Conservation (phyloP, 768 basidiomycete genomes). For the Boletus insuetus region DNA sequence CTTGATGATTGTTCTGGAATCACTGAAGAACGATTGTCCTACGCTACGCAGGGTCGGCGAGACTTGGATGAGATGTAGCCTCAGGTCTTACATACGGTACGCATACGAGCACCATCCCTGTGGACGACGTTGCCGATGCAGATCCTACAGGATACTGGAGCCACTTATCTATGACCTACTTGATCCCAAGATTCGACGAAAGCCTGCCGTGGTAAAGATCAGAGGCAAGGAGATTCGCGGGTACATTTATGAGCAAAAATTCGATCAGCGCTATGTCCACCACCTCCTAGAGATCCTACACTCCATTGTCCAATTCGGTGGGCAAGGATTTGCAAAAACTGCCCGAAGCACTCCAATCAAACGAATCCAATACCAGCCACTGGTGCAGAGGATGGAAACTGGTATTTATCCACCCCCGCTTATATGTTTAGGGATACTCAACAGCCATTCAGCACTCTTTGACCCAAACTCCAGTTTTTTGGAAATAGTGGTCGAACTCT, state of each 20-base stretch:
- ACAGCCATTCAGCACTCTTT: constrained; percentile 25
- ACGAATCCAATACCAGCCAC: constrained; percentile 59
- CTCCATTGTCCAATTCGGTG: constrained; percentile 81
- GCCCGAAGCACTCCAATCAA: constrained; percentile 62
- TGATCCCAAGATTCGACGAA: constrained; percentile 63
- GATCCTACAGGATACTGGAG: constrained; percentile 72
- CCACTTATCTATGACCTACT: constrained; percentile 78
- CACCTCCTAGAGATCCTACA: constrained; percentile 78
- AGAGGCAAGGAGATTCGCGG: constrained; percentile 65
- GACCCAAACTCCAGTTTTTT: constrained; percentile 67
- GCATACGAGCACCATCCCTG: neutral
- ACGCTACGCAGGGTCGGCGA: constrained; percentile 76
- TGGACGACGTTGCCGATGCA: neutral
- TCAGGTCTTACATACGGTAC: constrained; percentile 89
- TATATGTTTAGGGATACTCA: constrained; percentile 6
- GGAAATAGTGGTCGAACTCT: constrained; percentile 69
- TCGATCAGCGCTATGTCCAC: constrained; percentile 71
- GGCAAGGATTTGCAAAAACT: constrained; percentile 80
- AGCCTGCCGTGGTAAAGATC: constrained; percentile 47
- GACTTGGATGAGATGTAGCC: constrained; percentile 95
- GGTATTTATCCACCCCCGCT: constrained; percentile 39
- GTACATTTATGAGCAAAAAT: constrained; percentile 66
- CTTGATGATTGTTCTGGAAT: constrained; percentile 84
- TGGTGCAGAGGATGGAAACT: constrained; percentile 58
- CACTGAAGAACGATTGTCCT: constrained; percentile 74